phyloP scores from a whole-genome alignment of 1,139 yeast genomes.

The Candida dubliniensis region DNA sequence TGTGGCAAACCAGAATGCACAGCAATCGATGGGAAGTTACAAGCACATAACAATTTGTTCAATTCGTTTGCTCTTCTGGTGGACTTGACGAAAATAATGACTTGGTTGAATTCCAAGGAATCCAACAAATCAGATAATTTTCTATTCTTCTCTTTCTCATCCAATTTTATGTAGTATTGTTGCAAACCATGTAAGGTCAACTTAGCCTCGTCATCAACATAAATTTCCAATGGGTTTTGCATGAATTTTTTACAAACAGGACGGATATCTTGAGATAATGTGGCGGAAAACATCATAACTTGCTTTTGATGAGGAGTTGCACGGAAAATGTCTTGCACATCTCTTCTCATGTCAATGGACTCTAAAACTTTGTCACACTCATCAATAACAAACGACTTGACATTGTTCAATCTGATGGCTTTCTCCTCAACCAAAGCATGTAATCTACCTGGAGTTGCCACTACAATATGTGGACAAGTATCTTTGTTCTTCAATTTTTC shows the following conservation, averaged over 20 bases:
- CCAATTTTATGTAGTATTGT: conserved; percentile 89
- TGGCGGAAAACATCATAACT: conserved; percentile 99
- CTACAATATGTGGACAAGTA: conserved; percentile 94
- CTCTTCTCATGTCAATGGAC: conserved; percentile 92
- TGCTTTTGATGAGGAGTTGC: conserved; percentile 98
- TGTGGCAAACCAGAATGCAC: conserved; percentile 96
- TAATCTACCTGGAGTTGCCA: conserved; percentile 98
- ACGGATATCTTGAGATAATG: conserved; percentile 90
- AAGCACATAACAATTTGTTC: conserved; percentile 84
- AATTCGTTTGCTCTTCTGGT: conserved; percentile 91
- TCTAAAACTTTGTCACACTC: conserved; percentile 99
- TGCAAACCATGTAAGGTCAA: conserved; percentile 97
- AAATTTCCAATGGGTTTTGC: conserved; percentile 97
- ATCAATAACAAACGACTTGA: conserved; percentile 93
- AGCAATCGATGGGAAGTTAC: conserved; percentile 96
- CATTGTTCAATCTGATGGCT: conserved; percentile 80
- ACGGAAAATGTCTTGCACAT: conserved; percentile 96
- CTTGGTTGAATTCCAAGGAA: conserved; percentile 96
- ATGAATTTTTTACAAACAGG: conserved; percentile 97
- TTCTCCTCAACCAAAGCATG: conserved; percentile 93
- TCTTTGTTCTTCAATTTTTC: conserved; percentile 90
- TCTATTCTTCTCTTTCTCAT: conserved; percentile 91
- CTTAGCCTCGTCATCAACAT: conserved; percentile 97
- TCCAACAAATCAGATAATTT: conserved; percentile 91
- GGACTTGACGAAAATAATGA: conserved; percentile 91